phyloP scores from a whole-genome alignment of 139 green algal genomes.

The Edaphochlamys debaryana region DNA sequence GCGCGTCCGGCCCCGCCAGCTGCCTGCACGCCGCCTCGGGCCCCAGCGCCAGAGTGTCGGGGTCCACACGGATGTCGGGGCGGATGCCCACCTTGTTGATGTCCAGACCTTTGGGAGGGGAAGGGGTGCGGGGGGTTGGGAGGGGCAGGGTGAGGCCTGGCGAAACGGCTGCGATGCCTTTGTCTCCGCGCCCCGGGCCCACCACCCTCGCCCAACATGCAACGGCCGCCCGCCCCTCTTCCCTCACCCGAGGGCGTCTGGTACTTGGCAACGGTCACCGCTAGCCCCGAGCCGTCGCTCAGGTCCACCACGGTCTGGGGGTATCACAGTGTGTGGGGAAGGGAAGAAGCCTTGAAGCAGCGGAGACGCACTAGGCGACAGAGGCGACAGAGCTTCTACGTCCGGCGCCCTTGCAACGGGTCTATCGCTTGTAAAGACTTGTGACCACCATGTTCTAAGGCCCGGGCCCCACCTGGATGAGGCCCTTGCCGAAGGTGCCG shows the following conservation, averaged over 20 bases:
- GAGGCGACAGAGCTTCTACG: no score
- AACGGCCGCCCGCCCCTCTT: neutral
- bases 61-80: slow-evolving; percentile 57
- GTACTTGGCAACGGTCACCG: slow-evolving; percentile 93
- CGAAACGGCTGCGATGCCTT: no score
- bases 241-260: slow-evolving; percentile 31
- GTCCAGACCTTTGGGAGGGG: slow-evolving; percentile 62
- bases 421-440: no score
- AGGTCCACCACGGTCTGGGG: slow-evolving; percentile 95
- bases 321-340: no score
- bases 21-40: slow-evolving; percentile 47
- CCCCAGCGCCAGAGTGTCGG: slow-evolving; percentile 40
- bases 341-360: no score
- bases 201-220: no score
- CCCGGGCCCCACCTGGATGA: no score
- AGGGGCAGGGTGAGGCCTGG: no score
- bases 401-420: no score
- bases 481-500: slow-evolving; percentile 96
- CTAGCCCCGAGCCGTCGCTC: slow-evolving; percentile 90
- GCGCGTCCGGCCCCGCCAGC: slow-evolving; percentile 35
- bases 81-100: slow-evolving; percentile 80
- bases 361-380: no score
- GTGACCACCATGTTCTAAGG: no score
- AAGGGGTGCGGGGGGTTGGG: neutral
- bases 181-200: no score